Conservation (phyloP, 129 eudicot species). For the Flaveria sonorensis region DNA sequence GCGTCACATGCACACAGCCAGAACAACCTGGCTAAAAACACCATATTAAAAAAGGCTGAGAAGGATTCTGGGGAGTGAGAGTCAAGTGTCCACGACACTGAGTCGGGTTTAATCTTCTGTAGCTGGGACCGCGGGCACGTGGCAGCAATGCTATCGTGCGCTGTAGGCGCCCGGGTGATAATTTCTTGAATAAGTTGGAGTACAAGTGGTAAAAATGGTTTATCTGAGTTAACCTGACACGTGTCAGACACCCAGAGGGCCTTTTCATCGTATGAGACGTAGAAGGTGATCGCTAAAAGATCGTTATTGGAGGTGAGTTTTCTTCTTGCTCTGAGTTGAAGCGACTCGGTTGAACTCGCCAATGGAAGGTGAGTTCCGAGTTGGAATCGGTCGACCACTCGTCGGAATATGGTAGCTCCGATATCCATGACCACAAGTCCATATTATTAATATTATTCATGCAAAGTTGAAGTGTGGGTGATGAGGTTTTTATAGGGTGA, state of each 20-base stretch:
- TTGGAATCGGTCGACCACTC: slow-evolving; percentile 53
- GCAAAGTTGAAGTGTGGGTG: too few relatives aligned
- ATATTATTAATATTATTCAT: slow-evolving; percentile 25
- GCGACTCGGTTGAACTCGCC: slow-evolving; percentile 40
- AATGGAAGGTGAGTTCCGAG: slow-evolving; percentile 52
- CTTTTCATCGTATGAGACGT: slow-evolving; percentile 42
- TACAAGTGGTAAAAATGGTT: slow-evolving; percentile 83
- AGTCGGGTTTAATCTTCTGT: slow-evolving; percentile 58
- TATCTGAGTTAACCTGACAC: slow-evolving; percentile 57
- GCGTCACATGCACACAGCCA: slow-evolving; percentile 83
- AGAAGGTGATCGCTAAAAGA: slow-evolving; percentile 50
- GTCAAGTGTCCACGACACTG: slow-evolving; percentile 76
- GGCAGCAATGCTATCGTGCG: slow-evolving; percentile 44
- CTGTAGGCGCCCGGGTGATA: slow-evolving; percentile 61
- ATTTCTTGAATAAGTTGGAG: slow-evolving; percentile 82
- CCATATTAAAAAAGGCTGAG: slow-evolving; percentile 62
- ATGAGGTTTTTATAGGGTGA: slow-evolving; percentile 36
- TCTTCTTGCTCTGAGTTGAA: slow-evolving; percentile 68
- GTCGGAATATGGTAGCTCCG: slow-evolving; percentile 62
- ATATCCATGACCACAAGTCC: slow-evolving; percentile 96
- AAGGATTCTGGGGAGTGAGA: slow-evolving; percentile 80
- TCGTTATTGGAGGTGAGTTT: slow-evolving; percentile 42
- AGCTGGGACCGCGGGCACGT: slow-evolving; percentile 70
- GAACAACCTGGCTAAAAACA: slow-evolving; percentile 73
- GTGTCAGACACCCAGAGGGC: slow-evolving; percentile 78